Percentiles rank a stretch among this genome's conserved stretches.
Conservation (phyloP, 108 stramenopile genomes). For the Pelagomonas calceolata region DNA sequence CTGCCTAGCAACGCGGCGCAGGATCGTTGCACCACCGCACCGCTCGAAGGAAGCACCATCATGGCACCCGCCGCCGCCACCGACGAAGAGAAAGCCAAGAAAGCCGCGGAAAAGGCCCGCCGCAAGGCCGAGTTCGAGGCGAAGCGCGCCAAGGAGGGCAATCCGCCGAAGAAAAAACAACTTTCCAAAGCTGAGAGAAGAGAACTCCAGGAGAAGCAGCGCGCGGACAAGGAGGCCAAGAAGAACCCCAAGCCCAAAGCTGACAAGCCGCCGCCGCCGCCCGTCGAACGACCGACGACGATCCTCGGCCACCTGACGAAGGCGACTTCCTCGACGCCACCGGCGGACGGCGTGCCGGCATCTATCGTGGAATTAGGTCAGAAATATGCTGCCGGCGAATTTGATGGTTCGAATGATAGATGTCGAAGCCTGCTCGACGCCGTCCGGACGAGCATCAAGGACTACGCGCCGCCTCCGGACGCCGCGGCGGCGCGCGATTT, state of each 20-base stretch:
- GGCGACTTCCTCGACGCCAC: background rate
- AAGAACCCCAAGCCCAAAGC: background rate
- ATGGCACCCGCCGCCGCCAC: no score
- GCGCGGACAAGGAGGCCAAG: conserved; percentile 70
- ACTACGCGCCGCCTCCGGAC: conserved; percentile 17
- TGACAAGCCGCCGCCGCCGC: background rate
- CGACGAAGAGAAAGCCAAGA: no score
- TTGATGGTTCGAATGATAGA: conserved; percentile 75
- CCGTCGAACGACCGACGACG: background rate
- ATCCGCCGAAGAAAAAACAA: conserved; percentile 11
- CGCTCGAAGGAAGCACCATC: no score
- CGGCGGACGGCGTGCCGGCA: conserved; percentile 51
- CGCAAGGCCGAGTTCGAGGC: no score
- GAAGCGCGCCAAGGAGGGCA: background rate
- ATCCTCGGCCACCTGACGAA: background rate
- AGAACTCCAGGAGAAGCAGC: conserved; percentile 77
- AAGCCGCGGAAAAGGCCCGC: no score
- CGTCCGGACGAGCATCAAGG: conserved; percentile 41
- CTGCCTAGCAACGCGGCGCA: no score
- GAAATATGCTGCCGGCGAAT: conserved; percentile 60
- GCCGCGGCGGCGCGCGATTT: conserved; percentile 61
- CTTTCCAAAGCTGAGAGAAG: conserved; percentile 83
- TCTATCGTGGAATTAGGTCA: conserved; percentile 66
- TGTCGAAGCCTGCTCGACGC: conserved; percentile 78
- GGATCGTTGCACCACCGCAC: no score